Evolutionary conservation across 1,139 yeast genomes (phyloP).

Genomic region (Hansenula lynferdii): DNA sequence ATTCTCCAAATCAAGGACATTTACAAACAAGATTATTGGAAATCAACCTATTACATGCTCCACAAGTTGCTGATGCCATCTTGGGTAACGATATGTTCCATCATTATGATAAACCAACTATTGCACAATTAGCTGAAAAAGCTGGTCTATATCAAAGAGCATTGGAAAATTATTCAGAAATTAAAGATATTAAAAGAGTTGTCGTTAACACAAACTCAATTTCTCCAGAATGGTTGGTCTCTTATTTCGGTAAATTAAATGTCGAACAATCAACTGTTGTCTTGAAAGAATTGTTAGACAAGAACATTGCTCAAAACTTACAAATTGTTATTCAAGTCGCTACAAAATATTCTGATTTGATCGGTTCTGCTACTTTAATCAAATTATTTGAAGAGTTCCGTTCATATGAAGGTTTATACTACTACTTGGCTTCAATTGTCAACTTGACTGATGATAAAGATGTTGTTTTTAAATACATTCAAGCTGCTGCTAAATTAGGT

Average conservation of each 20-base stretch:
- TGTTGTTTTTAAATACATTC: conserved; percentile 93
- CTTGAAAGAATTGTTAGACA: conserved; percentile 77
- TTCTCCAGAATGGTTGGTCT: conserved; percentile 91
- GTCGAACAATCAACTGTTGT: conserved; percentile 92
- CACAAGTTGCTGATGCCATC: conserved; percentile 99
- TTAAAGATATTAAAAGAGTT: conserved; percentile 93
- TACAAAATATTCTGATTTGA: conserved; percentile 89
- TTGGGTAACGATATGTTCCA: conserved; percentile 94
- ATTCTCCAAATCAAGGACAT: conserved; percentile 93
- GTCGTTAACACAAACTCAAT: conserved; percentile 82
- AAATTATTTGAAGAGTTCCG: conserved; percentile 91
- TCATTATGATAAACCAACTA: conserved; percentile 90
- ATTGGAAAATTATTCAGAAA: conserved; percentile 89
- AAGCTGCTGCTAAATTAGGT: conserved; percentile 86
- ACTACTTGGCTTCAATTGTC: conserved; percentile 89
- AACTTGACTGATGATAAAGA: conserved; percentile 92
- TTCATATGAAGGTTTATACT: conserved; percentile 89
- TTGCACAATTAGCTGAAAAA: conserved; percentile 90
- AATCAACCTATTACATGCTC: conserved; percentile 90
- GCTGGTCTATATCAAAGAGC: conserved; percentile 95
- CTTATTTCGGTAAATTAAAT: conserved; percentile 88
- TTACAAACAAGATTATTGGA: conserved; percentile 93
- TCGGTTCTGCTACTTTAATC: conserved; percentile 82
- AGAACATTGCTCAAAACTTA: conserved; percentile 80
- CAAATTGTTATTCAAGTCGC: conserved; percentile 97